Base-by-base conservation (phyloP, 2,329 filamentous ascomycete species). In the Cladophialophora yegresii region DNA sequence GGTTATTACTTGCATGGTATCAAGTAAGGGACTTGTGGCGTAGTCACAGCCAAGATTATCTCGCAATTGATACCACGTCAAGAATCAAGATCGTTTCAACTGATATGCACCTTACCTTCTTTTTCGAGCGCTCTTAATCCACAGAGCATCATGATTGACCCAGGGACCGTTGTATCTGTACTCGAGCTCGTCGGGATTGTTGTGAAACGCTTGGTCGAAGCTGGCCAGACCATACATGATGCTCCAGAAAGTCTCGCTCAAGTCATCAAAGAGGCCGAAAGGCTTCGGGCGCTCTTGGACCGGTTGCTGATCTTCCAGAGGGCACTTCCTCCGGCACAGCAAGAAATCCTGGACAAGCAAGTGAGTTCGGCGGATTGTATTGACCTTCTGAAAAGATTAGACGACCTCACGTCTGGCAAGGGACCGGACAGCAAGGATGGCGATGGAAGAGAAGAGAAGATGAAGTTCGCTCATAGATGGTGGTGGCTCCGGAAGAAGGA, bases 401-500 rank as follows among this genome's bases (percentile, higher is more conserved):
- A 40, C 36, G 36, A 40, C 36, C 36, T 40, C 36, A 40, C 36
- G 16, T 40, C 36, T 40, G 36, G 36, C 16, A 16, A 16, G 16
- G n/a, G 6, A 16, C 1, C 36, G 16, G 36, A 16, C 5, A 6
- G 3, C 36, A 40, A 40, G 36, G 36, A 40, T 6, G 36, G 36
- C n/a, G 54, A 22, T 7, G 33, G 33, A 6, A 33, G 9, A 28
- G 54, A 26, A 28, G 54, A 26, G 54, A 56, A 43, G 54, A 56
- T 56, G 54, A 56, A 56, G 33, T n/a, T 56, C 10, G 54, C 54
- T 16, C 32, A 56, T 16, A 16, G 54, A n/a, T 56, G 54, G 54
- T 56, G 54, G 54, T 56, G 54, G 54, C 54, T 56, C 20, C 33
- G 54, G 54, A 56, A 22, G 33, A 56, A 56, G 16, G 54, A 56